Conservation (phyloP, 2,329 filamentous ascomycete genomes). For the Pseudogymnoascus verrucosus region DNA sequence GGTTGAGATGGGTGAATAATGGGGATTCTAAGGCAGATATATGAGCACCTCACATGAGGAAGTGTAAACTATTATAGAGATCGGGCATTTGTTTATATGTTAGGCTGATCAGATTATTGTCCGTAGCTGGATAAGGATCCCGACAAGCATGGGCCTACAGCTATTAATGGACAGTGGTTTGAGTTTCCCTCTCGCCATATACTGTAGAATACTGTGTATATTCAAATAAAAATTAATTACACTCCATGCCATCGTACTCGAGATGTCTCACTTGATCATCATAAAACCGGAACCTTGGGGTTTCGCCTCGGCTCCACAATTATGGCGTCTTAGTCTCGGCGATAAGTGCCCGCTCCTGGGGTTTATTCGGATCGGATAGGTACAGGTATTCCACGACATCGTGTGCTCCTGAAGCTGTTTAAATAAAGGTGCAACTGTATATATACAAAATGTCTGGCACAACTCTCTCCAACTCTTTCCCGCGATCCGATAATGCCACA, state of each 20-base stretch:
- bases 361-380: background rate
- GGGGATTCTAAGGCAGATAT: background rate
- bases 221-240: background rate
- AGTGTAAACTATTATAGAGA: background rate
- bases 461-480: slow-evolving; percentile 52
- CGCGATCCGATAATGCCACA: slow-evolving; percentile 39
- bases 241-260: background rate
- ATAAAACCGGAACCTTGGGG: background rate
- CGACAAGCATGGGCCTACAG: background rate
- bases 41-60: background rate
- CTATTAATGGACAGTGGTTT: background rate
- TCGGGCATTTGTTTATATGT: background rate
- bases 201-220: background rate
- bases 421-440: background rate
- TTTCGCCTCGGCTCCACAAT: slow-evolving; percentile 4
- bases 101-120: background rate
- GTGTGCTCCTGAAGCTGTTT: background rate
- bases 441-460: slow-evolving; percentile 22
- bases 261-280: background rate
- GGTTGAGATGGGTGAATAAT: background rate
- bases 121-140: background rate
- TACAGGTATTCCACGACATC: background rate
- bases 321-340: background rate
- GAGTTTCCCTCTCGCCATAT: background rate
- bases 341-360: slow-evolving; percentile 6